A percentile compares a stretch with the other conserved stretches of the same genome.
These are phyloP conservation scores for Colletotrichum higginsianum DNA, from an alignment of 2,329 filamentous ascomycete genomes.

Conservation along the genomic window DNA sequence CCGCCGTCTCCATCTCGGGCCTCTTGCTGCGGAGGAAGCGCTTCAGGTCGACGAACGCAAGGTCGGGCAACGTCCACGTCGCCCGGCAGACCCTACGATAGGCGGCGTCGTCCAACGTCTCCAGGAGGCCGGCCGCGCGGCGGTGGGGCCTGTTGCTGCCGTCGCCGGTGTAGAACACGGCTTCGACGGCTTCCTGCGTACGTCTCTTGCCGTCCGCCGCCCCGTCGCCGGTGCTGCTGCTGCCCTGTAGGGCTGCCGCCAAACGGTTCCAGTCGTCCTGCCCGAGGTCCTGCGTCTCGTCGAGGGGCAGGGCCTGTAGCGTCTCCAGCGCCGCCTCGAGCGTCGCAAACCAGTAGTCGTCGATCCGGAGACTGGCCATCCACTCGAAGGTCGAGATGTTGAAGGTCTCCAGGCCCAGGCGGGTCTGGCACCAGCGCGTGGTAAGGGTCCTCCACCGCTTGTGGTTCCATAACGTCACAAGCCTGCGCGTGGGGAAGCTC, in stretches of 20 bases:
- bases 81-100: background rate
- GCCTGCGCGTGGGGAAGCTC: background rate
- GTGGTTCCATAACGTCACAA: background rate
- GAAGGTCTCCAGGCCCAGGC: background rate
- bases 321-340: background rate
- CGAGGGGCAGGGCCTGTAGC: background rate
- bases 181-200: background rate
- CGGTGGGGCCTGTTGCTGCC: too few relatives aligned
- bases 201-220: too few relatives aligned
- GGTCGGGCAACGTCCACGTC: background rate
- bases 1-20: background rate
- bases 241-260: background rate
- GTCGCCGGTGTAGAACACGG: background rate
- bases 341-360: background rate
- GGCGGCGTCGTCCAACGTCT: background rate
- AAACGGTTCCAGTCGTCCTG: background rate
- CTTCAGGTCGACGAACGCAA: background rate
- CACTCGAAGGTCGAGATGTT: background rate
- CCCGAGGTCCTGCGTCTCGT: background rate
- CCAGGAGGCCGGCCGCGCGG: too few relatives aligned
- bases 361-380: too few relatives aligned
- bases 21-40: background rate
- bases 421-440: too few relatives aligned
- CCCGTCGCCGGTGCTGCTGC: too few relatives aligned
- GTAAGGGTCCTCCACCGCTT: too few relatives aligned